Evolutionary conservation across 2,329 filamentous ascomycete genomes (phyloP), one percentile per base, ranked within the genome.

Genomic region (Geosmithia putterillii): DNA sequence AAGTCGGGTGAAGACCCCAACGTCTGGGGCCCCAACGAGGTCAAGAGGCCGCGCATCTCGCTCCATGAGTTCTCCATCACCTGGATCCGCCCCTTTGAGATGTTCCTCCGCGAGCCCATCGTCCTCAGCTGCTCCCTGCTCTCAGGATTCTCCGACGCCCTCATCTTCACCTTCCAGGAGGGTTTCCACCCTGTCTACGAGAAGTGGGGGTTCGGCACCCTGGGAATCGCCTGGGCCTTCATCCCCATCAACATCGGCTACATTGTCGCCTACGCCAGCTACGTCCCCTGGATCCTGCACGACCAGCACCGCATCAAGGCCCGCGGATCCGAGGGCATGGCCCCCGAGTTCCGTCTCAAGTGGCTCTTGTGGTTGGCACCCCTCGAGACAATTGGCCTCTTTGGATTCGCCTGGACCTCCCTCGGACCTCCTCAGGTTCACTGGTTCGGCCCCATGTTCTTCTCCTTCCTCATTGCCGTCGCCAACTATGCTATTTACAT

Each of bases 101-200:
- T 86, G 76, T 82, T 86, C 55, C 47, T 83, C 32, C 82, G 75
- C 1, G 83, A 87, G 61, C 81, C 83, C 3, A 86, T 87, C 45
- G 82, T 86, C 12, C 64, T 82, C 14, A 75, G 71, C 35, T 66
- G 86, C 7, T 86, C 82, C 1, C 69, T 86, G 1, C 74, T 86
- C 7, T 80, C 74, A 3, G 82, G 82, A 21, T 86, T 86, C 65
- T 77, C 73, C 9, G 83, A 86, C 46, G 80, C 80, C 3, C 71
- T 87, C 4, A 85, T 86, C 60, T 86, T 86, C 65, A 83, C 83
- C 67, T 84, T 83, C 56, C 76, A 86, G 42, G 79, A 86, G 55
- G 81, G 76, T 0, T 86, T 84, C 51, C 59, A 65, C 0, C 66
- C 83, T 2, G 81, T 87, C 3, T 83, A 83, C 51, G 61, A 66